Evolutionary conservation across 2,329 filamentous ascomycete genomes (phyloP).

Genomic region (Phoma herbarum): DNA sequence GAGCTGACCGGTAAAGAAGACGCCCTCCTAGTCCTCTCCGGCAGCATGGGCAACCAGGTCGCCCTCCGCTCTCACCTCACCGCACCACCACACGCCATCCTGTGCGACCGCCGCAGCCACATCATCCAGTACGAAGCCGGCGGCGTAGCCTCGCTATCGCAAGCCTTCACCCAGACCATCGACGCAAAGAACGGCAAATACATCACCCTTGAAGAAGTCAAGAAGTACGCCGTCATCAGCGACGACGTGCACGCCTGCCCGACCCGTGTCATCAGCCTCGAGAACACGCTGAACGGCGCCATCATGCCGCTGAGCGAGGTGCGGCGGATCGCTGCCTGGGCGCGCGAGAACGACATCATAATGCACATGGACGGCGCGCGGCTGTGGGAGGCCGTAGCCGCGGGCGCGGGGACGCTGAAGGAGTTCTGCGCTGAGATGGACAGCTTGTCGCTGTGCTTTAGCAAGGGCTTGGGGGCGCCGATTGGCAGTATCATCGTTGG

Average conservation of each 20-base stretch:
- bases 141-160: slow-evolving; percentile 75
- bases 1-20: slow-evolving; percentile 77
- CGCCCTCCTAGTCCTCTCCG: slow-evolving; percentile 82
- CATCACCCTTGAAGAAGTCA: slow-evolving; percentile 79
- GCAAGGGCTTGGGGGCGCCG: slow-evolving; percentile 82
- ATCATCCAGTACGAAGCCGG: slow-evolving; percentile 75
- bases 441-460: slow-evolving; percentile 79
- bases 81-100: slow-evolving; percentile 80
- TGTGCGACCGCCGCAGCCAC: slow-evolving; percentile 82
- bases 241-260: slow-evolving; percentile 81
- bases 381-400: slow-evolving; percentile 81
- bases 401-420: slow-evolving; percentile 71
- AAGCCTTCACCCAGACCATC: slow-evolving; percentile 73
- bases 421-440: slow-evolving; percentile 77
- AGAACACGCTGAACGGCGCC: slow-evolving; percentile 84
- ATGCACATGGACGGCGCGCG: slow-evolving; percentile 83
- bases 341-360: slow-evolving; percentile 66
- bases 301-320: slow-evolving; percentile 80
- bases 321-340: slow-evolving; percentile 74
- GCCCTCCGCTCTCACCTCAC: slow-evolving; percentile 78
- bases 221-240: slow-evolving; percentile 69
- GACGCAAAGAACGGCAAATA: slow-evolving; percentile 75
- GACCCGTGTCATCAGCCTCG: slow-evolving; percentile 80
- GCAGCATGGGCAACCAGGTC: slow-evolving; percentile 95
- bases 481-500: slow-evolving; percentile 78